phyloP scores from a whole-genome alignment of 306 rosid genomes.

The Pachyrhizus erosus region DNA sequence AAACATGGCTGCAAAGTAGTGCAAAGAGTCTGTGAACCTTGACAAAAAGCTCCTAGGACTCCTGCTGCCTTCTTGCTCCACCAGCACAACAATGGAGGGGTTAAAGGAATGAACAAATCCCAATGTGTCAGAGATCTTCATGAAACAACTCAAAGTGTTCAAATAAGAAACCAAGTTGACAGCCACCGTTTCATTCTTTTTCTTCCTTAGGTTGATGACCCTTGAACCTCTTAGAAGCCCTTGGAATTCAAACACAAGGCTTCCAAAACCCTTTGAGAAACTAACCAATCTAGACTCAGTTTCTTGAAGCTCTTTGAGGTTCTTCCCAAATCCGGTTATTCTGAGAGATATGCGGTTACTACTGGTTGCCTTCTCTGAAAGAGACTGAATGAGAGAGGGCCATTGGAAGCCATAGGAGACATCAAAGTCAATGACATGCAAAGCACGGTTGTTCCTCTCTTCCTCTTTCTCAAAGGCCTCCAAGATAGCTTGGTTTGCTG shows the following conservation, averaged over 20 bases:
- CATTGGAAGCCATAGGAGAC: conserved; percentile 82
- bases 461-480: conserved; percentile 77
- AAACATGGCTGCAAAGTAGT: conserved; percentile 81
- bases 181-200: conserved; percentile 71
- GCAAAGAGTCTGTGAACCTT: conserved; percentile 71
- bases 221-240: conserved; percentile 64
- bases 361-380: conserved; percentile 67
- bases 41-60: conserved; percentile 60
- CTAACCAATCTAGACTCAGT: conserved; percentile 70
- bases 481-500: conserved; percentile 77
- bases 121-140: conserved; percentile 65
- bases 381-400: conserved; percentile 85
- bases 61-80: conserved; percentile 71
- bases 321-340: conserved; percentile 68
- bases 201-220: conserved; percentile 57
- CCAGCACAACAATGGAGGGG: conserved; percentile 64
- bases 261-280: conserved; percentile 66
- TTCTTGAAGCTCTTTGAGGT: conserved; percentile 60
- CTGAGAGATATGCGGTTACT: conserved; percentile 57
- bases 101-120: conserved; percentile 61
- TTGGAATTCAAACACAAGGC: conserved; percentile 70
- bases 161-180: conserved; percentile 70
- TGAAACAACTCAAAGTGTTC: conserved; percentile 49
- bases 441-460: conserved; percentile 54
- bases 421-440: conserved; percentile 77